Evolutionary conservation across 73 alveolate genomes (phyloP), one percentile per base, ranked within the genome.

Genomic region (Paramecium octaurelia): DNA sequence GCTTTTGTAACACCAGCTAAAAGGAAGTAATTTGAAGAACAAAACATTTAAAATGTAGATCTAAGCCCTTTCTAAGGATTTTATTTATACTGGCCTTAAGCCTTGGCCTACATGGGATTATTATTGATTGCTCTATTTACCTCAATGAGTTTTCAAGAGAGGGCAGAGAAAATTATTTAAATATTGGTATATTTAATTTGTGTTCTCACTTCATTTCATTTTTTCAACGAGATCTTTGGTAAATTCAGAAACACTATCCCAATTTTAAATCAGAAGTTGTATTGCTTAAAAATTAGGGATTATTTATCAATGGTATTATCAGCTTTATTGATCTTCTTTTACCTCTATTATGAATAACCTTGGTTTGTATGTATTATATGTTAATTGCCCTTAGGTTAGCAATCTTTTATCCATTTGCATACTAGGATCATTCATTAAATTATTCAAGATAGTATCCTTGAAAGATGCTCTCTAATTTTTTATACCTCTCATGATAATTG

Each of bases 401-500:
- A 48, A 80, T 48, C 34, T 80, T 21, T 31, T 80, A 80, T 31
- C 76, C 3, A 46, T 80, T 23, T 80, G 91, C 27, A 80, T 80
- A 11, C 23, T 80, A 23, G 91, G 91, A 42, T 44, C 91, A 11
- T 20, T 80, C 8, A 42, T 80, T 24, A 80, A 80, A 23, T 48
- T 80, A 46, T 80, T 80, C 12, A 80, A 80, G 29, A 80, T 80
- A 20, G 44, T 43, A 42, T 80, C 91, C 3, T 23, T 80, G 11
- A 80, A 80, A 35, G 27, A 80, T 44, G 43, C 91, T 18, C 57
- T 80, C 18, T 23, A 42, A 48, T 80, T 80, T 46, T 80, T 80
- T 46, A 21, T 80, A 44, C 91, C 91, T 11, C 48, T 80, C 18
- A 80, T 80, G 91, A 44, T 80, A 8, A 58, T 80, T 5, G 91